A percentile compares a stretch with the other conserved stretches of the same genome.
These are phyloP conservation scores for Phascolomyces articulosus DNA, from an alignment of 371 early-diverging fungal species.

Conservation along the genomic window DNA sequence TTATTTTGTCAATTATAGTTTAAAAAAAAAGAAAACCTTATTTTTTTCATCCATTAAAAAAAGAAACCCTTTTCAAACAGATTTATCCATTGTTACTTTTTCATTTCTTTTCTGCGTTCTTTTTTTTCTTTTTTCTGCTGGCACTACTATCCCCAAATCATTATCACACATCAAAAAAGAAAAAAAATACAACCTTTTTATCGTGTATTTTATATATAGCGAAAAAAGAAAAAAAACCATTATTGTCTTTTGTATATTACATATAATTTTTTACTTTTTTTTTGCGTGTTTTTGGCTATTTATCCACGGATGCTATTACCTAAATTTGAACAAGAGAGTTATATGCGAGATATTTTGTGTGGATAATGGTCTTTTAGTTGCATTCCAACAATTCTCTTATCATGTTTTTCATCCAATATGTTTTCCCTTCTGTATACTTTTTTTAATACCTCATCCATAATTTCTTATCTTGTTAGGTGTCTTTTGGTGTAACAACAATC, in stretches of 20 bases:
- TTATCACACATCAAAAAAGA: no score
- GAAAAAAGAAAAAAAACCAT: constrained; percentile 1
- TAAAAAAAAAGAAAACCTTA: background rate
- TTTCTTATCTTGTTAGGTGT: constrained; percentile 66
- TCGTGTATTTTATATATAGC: background rate
- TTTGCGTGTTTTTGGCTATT: no score
- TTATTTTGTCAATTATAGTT: background rate
- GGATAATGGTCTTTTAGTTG: no score
- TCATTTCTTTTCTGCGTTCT: background rate
- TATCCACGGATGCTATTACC: constrained; percentile 74
- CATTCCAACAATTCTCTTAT: no score
- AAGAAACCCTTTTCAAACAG: background rate
- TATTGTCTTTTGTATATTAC: constrained; percentile 13
- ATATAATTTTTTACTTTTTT: background rate
- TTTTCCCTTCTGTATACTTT: no score
- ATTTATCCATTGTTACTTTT: background rate
- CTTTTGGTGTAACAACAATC: constrained; percentile 91
- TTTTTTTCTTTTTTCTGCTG: background rate
- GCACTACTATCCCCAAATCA: no score
- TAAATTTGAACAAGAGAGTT: no score
- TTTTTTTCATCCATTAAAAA: background rate
- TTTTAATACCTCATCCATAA: no score
- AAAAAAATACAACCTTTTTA: no score
- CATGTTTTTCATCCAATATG: no score
- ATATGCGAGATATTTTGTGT: no score